Conservation (phyloP, 2,329 filamentous ascomycete species). For the Aspergillus persii region DNA sequence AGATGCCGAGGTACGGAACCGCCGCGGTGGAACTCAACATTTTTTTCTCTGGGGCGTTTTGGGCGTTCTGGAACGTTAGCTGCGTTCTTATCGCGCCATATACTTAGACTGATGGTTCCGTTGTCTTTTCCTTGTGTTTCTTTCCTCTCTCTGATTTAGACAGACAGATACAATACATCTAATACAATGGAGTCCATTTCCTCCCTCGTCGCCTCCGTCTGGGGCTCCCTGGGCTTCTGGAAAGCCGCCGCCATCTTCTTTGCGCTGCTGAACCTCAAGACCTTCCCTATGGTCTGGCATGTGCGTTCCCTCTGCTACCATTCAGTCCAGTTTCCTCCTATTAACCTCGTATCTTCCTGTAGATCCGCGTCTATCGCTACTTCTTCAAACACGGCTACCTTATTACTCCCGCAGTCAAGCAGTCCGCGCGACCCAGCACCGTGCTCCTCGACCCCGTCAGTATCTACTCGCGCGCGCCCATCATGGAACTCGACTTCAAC, state of each 20-base stretch:
- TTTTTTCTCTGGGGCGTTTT: background rate
- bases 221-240: conserved; percentile 19
- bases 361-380: conserved; percentile 59
- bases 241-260: conserved; percentile 24
- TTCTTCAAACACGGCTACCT: conserved; percentile 54
- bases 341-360: background rate
- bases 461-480: conserved; percentile 61
- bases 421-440: conserved; percentile 39
- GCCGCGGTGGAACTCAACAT: background rate
- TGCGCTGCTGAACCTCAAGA: conserved; percentile 28
- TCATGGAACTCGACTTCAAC: conserved; percentile 80
- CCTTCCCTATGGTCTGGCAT: conserved; percentile 30
- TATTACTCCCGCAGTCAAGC: conserved; percentile 38
- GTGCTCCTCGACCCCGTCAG: conserved; percentile 68
- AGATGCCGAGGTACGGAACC: background rate
- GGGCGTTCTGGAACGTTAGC: background rate
- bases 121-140: background rate
- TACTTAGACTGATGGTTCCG: background rate
- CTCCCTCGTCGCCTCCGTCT: conserved; percentile 12
- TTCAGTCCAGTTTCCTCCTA: background rate
- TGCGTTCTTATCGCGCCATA: background rate
- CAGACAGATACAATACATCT: background rate
- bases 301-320: conserved; percentile 19
- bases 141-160: background rate
- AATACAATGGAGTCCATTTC: conserved; percentile 10